Conservation (phyloP, 306 rosid species). For the Cyamopsis tetragonoloba region DNA sequence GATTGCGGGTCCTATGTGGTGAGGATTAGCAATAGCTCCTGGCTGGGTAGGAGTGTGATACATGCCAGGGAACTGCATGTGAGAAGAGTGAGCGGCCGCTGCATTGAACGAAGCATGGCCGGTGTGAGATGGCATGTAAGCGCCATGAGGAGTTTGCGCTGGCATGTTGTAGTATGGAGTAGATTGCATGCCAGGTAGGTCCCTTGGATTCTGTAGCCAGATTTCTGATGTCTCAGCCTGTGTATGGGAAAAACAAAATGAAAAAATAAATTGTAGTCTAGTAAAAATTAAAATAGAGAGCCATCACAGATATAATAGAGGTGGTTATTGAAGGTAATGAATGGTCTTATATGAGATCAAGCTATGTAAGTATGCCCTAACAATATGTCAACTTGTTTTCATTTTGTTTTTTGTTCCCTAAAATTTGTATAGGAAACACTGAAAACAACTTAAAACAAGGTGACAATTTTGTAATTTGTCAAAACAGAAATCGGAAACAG, state of each 20-base stretch:
- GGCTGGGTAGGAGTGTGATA: constrained; percentile 84
- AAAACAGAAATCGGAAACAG: too few species aligned
- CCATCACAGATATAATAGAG: not conserved
- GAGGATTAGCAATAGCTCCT: constrained; percentile 63
- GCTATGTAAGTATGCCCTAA: not conserved
- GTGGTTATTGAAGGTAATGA: not conserved
- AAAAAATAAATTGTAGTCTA: not conserved
- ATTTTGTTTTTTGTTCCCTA: too few species aligned
- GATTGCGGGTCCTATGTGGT: constrained; percentile 82
- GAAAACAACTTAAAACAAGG: too few species aligned
- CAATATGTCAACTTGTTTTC: too few species aligned
- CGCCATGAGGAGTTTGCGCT: constrained; percentile 80
- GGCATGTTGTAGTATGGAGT: constrained; percentile 81
- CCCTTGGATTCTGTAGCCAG: constrained; percentile 96
- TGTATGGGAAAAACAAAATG: not conserved
- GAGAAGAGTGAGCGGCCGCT: constrained; percentile 91
- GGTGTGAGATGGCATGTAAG: constrained; percentile 79
- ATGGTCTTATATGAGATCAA: not conserved
- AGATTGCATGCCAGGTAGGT: constrained; percentile 79
- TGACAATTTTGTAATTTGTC: too few species aligned
- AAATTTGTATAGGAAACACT: too few species aligned
- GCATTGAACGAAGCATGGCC: constrained; percentile 79
- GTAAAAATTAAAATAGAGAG: not conserved
- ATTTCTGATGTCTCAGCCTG: constrained; percentile 98
- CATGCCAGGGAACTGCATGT: constrained; percentile 96